Base-by-base conservation (phyloP, 2,329 filamentous ascomycete genomes). In the Hyphodiscus sp. region DNA sequence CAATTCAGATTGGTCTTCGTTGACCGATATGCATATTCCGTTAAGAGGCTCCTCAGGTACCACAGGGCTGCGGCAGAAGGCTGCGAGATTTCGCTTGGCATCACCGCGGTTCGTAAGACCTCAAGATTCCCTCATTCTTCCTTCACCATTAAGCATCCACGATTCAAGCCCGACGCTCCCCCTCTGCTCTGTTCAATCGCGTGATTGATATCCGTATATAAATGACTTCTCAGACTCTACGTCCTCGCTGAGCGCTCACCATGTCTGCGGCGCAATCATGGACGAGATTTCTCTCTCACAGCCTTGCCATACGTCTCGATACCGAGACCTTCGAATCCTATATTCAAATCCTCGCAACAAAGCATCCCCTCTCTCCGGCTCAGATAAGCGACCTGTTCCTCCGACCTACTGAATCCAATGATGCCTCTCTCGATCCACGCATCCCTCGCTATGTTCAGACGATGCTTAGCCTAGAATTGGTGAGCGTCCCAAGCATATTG, bases 371-470 rank as follows among this genome's bases (percentile, higher is more conserved):
- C 10, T 71, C 77, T 2, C 71, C 80, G 8, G 58, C 69, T 11
- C 67, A 73, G 53, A 69, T 85, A 58, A 79, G 81, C 69, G 76
- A 83, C 59, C 67, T 86, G 50, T 77, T 83, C 61, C 71, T 87
- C 42, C 75, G 75, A 20, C 82, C 83, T 2, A 74, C 74, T 44
- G 69, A 72, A 19, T 63, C 68, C 59, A 59, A 65, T 57, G 70
- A 78, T 63, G 51, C 58, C 29, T 76, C 70, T 53, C 75, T 83
- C 62, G 82, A 86, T 59, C 79, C 80, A 9, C 76, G 81, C 57
- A 73, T 84, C 9, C 75, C 77, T 0, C 74, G 72, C n/a, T 87
- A 85, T 64, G 66, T 86, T 10, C 74, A 83, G 58, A 70, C 75
- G 18, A 74, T 86, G 46, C 72, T 78, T 44, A 69, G 74, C 30